Evolutionary conservation across 1,284 basidiomycete species (phyloP).

Genomic region (Apiotrichum siamense): DNA sequence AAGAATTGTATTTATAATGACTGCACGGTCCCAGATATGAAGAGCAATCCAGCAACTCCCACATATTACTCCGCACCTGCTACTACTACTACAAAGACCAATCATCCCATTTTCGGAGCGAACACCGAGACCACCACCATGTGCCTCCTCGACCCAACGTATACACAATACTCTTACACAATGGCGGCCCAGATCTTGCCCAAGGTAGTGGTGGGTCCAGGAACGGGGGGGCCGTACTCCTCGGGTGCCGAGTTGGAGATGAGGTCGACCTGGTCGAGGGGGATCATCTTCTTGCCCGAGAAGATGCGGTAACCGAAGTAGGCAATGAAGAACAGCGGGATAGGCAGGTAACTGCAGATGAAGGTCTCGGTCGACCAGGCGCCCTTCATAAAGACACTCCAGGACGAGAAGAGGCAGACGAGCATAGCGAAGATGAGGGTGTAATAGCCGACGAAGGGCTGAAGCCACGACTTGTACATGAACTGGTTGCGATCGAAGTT

Average conservation of each 20-base stretch:
- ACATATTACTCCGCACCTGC: too few species aligned
- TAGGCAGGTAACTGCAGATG: slow-evolving; percentile 14
- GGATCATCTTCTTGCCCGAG: slow-evolving; percentile 26
- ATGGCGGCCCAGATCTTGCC: slow-evolving; percentile 7
- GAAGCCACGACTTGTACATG: slow-evolving; percentile 62
- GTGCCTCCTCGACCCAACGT: background rate
- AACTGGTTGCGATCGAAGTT: slow-evolving; percentile 51
- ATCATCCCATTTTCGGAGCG: too few species aligned
- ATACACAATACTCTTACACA: slow-evolving; percentile 1
- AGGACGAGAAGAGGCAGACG: slow-evolving; percentile 3
- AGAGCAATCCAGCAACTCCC: too few species aligned
- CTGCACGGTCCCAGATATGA: too few species aligned
- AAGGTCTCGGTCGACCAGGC: slow-evolving; percentile 11
- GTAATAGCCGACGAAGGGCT: slow-evolving; percentile 38
- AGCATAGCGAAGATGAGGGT: slow-evolving; percentile 32
- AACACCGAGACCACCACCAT: too few species aligned
- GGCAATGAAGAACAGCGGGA: slow-evolving; percentile 22
- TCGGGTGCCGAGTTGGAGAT: slow-evolving; percentile 16
- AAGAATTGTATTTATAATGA: too few species aligned
- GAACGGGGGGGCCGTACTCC: slow-evolving; percentile 1
- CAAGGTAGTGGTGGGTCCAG: slow-evolving; percentile 1
- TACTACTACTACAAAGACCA: too few species aligned
- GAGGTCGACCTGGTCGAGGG: slow-evolving; percentile 30
- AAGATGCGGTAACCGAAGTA: slow-evolving; percentile 48
- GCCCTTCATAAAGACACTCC: slow-evolving; percentile 13